A percentile compares a stretch with the other conserved stretches of the same genome.
These are phyloP conservation scores for Acanthochlamys bracteata DNA, from an alignment of 106 monocot species.

Conservation along the genomic window DNA sequence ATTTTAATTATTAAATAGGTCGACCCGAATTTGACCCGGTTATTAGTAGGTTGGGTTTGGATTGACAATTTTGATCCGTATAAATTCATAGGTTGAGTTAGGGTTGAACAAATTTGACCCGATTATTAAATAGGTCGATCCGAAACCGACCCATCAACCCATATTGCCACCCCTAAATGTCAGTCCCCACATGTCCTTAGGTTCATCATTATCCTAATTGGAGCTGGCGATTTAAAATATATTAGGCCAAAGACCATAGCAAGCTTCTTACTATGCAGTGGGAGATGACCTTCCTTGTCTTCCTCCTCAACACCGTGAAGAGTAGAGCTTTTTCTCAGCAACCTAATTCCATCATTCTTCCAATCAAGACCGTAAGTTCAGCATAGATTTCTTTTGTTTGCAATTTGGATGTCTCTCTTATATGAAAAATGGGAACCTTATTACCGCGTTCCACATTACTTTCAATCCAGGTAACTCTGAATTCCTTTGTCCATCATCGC, in stretches of 20 bases:
- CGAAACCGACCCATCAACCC: too few species aligned
- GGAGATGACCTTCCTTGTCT: constrained; percentile 71
- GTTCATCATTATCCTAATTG: constrained; percentile 54
- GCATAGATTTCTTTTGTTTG: constrained; percentile 42
- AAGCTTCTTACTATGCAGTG: constrained; percentile 70
- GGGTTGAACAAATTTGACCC: too few species aligned
- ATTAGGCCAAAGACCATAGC: constrained; percentile 62
- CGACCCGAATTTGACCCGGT: too few species aligned
- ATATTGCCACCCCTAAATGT: too few species aligned
- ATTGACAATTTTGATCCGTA: too few species aligned
- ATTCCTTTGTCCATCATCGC: constrained; percentile 55
- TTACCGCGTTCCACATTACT: constrained; percentile 55
- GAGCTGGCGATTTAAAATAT: constrained; percentile 20
- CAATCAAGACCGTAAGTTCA: constrained; percentile 37
- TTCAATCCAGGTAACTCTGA: constrained; percentile 53
- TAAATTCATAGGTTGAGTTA: too few species aligned
- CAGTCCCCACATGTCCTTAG: constrained; percentile 60
- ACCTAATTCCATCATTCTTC: constrained; percentile 54
- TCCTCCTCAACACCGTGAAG: constrained; percentile 87
- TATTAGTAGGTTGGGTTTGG: too few species aligned
- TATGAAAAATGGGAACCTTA: constrained; percentile 43
- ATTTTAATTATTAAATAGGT: too few species aligned
- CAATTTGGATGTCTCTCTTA: constrained; percentile 41
- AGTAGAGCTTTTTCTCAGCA: constrained; percentile 40
- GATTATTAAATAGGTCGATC: too few species aligned